Evolutionary conservation across 2,329 filamentous ascomycete genomes (phyloP).

Genomic region (Lasiodiplodia theobromae): DNA sequence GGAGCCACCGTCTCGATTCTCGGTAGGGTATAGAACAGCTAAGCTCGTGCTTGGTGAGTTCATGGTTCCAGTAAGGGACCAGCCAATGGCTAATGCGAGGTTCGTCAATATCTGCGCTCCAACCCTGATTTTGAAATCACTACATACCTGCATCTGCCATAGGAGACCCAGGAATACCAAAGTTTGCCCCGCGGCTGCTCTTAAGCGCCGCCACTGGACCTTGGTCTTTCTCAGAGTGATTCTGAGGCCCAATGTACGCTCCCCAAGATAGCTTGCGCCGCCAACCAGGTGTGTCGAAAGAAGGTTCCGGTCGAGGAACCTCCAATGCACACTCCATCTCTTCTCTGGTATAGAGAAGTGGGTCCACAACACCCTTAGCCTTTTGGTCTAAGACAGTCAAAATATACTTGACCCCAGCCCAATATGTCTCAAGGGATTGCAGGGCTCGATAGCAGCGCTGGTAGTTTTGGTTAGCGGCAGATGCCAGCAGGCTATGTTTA

Average conservation of each 20-base stretch:
- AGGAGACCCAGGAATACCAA: slow-evolving; percentile 52
- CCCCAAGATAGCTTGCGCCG: slow-evolving; percentile 55
- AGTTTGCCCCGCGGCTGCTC: slow-evolving; percentile 36
- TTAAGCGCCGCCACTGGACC: slow-evolving; percentile 43
- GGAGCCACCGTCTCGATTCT: slow-evolving; percentile 36
- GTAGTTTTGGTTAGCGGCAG: slow-evolving; percentile 85
- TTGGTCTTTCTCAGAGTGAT: slow-evolving; percentile 32
- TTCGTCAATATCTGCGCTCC: slow-evolving; percentile 37
- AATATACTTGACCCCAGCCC: slow-evolving; percentile 88
- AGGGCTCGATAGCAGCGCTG: slow-evolving; percentile 85
- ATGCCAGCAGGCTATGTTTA: slow-evolving; percentile 79
- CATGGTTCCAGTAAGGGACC: slow-evolving; percentile 86
- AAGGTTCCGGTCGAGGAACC: slow-evolving; percentile 56
- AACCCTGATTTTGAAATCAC: not conserved
- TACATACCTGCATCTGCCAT: slow-evolving; percentile 55
- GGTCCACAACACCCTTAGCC: slow-evolving; percentile 84
- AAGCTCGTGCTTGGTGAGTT: slow-evolving; percentile 85
- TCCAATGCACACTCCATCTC: slow-evolving; percentile 78
- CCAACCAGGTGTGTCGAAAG: slow-evolving; percentile 61
- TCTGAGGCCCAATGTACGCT: slow-evolving; percentile 39
- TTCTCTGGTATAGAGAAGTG: slow-evolving; percentile 68
- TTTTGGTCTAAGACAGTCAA: slow-evolving; percentile 87
- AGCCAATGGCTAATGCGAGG: slow-evolving; percentile 69
- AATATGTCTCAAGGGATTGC: slow-evolving; percentile 81
- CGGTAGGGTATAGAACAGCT: slow-evolving; percentile 77